A percentile compares a stretch with the other conserved stretches of the same genome.
These are phyloP conservation scores for Luzula sylvatica DNA, from an alignment of 176 grass and related monocot species.

Conservation along the genomic window DNA sequence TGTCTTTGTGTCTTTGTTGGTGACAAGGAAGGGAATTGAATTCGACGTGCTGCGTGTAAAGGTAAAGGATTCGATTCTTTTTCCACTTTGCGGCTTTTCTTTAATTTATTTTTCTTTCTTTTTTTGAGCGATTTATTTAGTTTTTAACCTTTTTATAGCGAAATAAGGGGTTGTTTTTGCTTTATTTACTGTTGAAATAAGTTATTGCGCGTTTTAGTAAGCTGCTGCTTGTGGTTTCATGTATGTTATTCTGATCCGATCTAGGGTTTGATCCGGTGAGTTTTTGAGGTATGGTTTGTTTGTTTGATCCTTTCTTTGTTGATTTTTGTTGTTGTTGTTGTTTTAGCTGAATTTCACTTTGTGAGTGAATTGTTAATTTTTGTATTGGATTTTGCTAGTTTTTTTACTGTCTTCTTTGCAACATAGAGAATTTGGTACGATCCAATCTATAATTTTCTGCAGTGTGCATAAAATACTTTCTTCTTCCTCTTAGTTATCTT, in stretches of 20 bases:
- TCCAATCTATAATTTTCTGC: conserved; percentile 8
- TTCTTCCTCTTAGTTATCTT: background rate
- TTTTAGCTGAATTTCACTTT: conserved; percentile 10
- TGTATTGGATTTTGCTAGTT: conserved; percentile 11
- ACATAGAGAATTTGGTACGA: background rate
- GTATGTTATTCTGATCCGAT: conserved; percentile 12
- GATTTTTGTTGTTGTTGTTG: conserved; percentile 2
- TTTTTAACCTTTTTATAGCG: conserved; percentile 12
- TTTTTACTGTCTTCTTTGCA: background rate
- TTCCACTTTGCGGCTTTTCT: conserved; percentile 3
- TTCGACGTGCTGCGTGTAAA: conserved; percentile 16
- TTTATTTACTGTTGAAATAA: background rate
- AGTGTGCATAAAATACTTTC: conserved; percentile 1
- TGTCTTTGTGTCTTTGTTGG: too few relatives aligned
- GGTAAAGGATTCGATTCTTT: conserved; percentile 22
- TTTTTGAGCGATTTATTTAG: background rate
- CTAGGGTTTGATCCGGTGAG: conserved; percentile 24
- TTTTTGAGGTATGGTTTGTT: background rate
- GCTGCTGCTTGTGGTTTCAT: conserved; percentile 8
- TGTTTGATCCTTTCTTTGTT: background rate
- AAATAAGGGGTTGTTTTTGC: conserved; percentile 5
- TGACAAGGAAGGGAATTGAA: conserved; percentile 5
- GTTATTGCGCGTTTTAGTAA: background rate
- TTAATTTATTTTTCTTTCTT: background rate
- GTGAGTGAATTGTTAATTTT: background rate